Conservation (phyloP, 1,284 basidiomycete genomes). For the Puccinia novopanici region DNA sequence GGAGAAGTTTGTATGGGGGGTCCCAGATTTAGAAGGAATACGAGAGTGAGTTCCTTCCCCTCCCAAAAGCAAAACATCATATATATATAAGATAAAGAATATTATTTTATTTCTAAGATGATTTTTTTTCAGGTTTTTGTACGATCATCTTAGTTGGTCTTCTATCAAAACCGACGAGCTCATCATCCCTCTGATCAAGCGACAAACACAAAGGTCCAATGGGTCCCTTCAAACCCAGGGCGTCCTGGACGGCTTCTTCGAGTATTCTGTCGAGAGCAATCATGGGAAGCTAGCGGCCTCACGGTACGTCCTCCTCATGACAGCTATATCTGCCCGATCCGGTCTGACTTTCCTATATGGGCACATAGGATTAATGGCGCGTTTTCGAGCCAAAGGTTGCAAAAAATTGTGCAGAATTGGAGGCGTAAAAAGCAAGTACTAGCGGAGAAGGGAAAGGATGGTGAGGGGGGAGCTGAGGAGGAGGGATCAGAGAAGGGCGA, state of each 20-base stretch:
- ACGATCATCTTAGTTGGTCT: slow-evolving; percentile 82
- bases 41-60: slow-evolving; percentile 59
- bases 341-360: no score
- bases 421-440: slow-evolving; percentile 9
- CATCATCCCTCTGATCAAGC: slow-evolving; percentile 85
- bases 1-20: slow-evolving; percentile 94
- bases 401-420: slow-evolving; percentile 47
- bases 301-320: neutral
- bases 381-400: slow-evolving; percentile 31
- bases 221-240: slow-evolving; percentile 33
- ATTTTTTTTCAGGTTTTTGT: slow-evolving; percentile 69
- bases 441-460: neutral
- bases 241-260: slow-evolving; percentile 45
- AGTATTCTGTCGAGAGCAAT: slow-evolving; percentile 30
- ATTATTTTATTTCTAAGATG: neutral
- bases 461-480: neutral
- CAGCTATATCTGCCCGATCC: no score
- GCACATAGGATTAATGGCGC: neutral
- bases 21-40: slow-evolving; percentile 89
- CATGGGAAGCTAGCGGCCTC: neutral
- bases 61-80: slow-evolving; percentile 41
- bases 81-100: no score
- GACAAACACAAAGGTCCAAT: slow-evolving; percentile 55
- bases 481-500: no score
- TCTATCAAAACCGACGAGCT: slow-evolving; percentile 86